A percentile compares a stretch with the other conserved stretches of the same genome.
These are phyloP conservation scores for Polygonum maritimum DNA, from an alignment of 148 eudicot genomes.

Conservation along the genomic window DNA sequence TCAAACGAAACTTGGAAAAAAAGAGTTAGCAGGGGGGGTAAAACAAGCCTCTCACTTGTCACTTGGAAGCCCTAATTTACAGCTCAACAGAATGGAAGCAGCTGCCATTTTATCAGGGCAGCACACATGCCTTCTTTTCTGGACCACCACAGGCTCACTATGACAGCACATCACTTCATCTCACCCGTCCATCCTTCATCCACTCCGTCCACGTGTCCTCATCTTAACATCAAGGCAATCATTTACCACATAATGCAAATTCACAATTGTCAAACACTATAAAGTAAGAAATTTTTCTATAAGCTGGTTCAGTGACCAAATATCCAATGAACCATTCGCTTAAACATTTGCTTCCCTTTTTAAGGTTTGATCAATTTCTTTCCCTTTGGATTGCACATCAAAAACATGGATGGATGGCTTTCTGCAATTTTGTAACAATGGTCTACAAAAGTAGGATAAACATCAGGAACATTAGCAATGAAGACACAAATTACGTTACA, in stretches of 20 bases:
- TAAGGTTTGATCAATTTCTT: too few species aligned
- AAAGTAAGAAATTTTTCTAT: too few species aligned
- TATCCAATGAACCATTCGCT: too few species aligned
- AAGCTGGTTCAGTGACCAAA: too few species aligned
- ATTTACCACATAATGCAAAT: not conserved
- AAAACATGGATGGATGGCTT: too few species aligned
- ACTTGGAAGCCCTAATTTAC: not conserved
- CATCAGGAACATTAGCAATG: too few species aligned
- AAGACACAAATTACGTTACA: too few species aligned
- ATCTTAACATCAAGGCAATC: not conserved
- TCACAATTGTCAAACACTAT: not conserved
- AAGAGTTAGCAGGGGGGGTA: not conserved
- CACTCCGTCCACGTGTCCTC: not conserved
- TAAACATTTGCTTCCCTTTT: too few species aligned
- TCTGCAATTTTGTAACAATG: too few species aligned
- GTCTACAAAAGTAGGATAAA: too few species aligned
- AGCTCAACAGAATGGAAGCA: not conserved
- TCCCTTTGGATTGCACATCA: too few species aligned
- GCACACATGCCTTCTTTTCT: not conserved
- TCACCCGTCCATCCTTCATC: not conserved
- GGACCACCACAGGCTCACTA: slow-evolving; percentile 1
- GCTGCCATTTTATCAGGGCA: not conserved
- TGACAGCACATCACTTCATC: not conserved
- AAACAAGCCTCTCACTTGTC: not conserved
- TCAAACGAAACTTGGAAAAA: not conserved